Evolutionary conservation across 257 asterid genomes (phyloP).

Genomic region (Thymus mandschuricus): DNA sequence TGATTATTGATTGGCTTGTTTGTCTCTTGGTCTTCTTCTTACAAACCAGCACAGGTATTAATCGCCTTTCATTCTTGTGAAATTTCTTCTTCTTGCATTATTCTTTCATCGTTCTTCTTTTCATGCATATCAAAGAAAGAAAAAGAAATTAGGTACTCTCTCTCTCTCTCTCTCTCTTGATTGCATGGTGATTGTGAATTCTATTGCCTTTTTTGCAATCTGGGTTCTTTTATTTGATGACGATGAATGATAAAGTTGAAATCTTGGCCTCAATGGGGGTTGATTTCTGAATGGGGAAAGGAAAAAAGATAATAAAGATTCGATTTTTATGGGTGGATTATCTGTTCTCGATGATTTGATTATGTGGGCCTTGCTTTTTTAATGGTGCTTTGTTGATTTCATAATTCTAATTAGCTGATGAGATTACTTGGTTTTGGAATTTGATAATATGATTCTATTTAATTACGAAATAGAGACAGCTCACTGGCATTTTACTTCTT

Average conservation of each 20-base stretch:
- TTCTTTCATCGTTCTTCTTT: neutral
- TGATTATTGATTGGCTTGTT: constrained; percentile 9
- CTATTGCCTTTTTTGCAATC: constrained; percentile 3
- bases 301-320: constrained; percentile 19
- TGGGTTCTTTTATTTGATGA: neutral
- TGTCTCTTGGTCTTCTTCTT: constrained; percentile 26
- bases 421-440: constrained; percentile 3
- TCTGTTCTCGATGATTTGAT: constrained; percentile 17
- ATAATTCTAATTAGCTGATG: neutral
- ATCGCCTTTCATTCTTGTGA: constrained; percentile 15
- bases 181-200: constrained; percentile 11
- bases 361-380: constrained; percentile 8
- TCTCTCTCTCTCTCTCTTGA: constrained; percentile 17
- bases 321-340: neutral
- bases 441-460: constrained; percentile 4
- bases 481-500: neutral
- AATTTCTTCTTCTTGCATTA: neutral
- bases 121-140: constrained; percentile 1
- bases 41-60: constrained; percentile 2
- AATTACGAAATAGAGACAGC: neutral
- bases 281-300: neutral
- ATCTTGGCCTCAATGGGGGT: neutral
- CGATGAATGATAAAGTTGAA: neutral
- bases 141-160: neutral
- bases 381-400: neutral